Evolutionary conservation across 2,329 filamentous ascomycete species (phyloP), one percentile per base, ranked within the genome.

Genomic region (Fusarium sp.): DNA sequence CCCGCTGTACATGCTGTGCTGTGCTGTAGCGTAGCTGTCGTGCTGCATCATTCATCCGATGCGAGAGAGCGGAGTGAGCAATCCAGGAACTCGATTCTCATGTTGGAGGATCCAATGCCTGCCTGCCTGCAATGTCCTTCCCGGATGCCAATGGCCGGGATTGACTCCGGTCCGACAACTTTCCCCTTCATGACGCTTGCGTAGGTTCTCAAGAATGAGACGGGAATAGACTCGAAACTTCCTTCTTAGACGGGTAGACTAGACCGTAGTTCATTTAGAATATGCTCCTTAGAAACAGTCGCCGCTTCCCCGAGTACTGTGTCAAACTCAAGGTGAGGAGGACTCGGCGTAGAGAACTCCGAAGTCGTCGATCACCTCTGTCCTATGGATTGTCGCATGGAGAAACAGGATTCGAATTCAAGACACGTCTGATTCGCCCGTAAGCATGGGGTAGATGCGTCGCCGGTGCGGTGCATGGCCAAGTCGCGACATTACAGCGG

Each of bases 71-170:
- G 66, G 67, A 67, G 66, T 20, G 54, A 34, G 23, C 33, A 31
- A 31, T 55, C 38, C 57, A 61, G 46, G 57, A 62, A 34, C 50
- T 67, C 44, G 38, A 69, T 14, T 25, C 20, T 62, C 36, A 42
- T 10, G 13, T 46, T 46, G 23, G 42, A 46, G 20, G 42, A 46
- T 20, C 38, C 10, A 10, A 31, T 38, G 34, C 20, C 20, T 27
- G 25, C 25, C 25, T 25, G 42, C 42, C 42, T 46, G 23, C 42
- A n/a, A 27, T 49, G 42, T 16, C 42, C 63, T 44, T 13, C 13
- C 57, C 60, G 61, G 61, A 70, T 62, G 54, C 46, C 9, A n/a
- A 65, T 53, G 49, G 49, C 67, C 64, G 67, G 50, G 46, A 58
- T 58, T 38, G 46, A 49, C 59, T 59, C 55, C 25, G 29, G 42